These are phyloP conservation scores for Tothia fuscella DNA, from an alignment of 2,329 filamentous ascomycete genomes.

Conservation along the genomic window DNA sequence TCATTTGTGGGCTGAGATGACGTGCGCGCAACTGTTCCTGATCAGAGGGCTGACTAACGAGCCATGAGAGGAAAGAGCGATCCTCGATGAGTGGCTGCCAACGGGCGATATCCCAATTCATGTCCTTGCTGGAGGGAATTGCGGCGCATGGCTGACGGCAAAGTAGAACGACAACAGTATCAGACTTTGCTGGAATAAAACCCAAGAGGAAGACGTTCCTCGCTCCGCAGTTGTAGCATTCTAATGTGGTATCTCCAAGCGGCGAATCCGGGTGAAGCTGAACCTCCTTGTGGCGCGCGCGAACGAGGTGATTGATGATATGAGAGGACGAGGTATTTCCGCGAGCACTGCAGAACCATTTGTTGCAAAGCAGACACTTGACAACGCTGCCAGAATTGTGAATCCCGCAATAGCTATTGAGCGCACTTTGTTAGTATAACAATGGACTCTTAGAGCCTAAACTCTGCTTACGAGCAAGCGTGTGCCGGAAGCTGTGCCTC, in stretches of 20 bases:
- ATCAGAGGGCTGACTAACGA: conserved; percentile 78
- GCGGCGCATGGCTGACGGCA: conserved; percentile 95
- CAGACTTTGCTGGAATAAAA: conserved; percentile 96
- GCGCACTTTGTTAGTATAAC: conserved; percentile 9
- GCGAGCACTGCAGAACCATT: conserved; percentile 98
- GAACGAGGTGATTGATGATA: conserved; percentile 95
- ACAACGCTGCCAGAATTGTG: conserved; percentile 92
- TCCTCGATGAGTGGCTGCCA: conserved; percentile 98
- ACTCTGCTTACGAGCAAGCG: conserved; percentile 73
- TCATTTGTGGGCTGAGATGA: conserved; percentile 86
- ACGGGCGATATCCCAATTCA: conserved; percentile 98
- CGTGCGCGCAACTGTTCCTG: conserved; percentile 91
- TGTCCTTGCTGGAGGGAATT: conserved; percentile 92
- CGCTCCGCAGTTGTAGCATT: conserved; percentile 99
- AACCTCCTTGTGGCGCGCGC: conserved; percentile 96
- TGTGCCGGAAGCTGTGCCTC: conserved; percentile 78
- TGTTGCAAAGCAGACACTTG: conserved; percentile 88
- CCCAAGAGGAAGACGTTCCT: conserved; percentile 97
- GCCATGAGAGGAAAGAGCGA: conserved; percentile 87
- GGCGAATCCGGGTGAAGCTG: conserved; percentile 89
- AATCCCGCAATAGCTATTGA: conserved; percentile 82
- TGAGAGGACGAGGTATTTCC: conserved; percentile 95
- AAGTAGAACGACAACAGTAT: conserved; percentile 91
- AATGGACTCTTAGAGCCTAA: neutral
- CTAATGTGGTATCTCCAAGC: conserved; percentile 87